Evolutionary conservation across 2,329 filamentous ascomycete species (phyloP), one percentile per base, ranked within the genome.

Genomic region (Aspergillus versicolor): DNA sequence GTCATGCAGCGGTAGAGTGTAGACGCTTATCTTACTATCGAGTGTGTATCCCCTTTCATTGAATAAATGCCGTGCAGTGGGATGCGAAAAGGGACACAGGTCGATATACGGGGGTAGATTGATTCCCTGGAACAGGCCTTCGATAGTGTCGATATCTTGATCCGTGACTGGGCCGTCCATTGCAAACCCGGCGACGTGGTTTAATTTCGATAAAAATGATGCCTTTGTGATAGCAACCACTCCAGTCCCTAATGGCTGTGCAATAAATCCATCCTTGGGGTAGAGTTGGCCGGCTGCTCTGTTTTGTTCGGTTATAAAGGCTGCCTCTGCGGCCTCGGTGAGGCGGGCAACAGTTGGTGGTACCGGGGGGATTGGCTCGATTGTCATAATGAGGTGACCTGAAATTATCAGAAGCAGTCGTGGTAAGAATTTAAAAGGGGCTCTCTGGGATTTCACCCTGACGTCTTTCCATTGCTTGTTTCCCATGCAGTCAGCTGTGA

Each of bases 91-190:
- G 2, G 48, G 38, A 15, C 48, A 42, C 2, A 51, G 37, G 19
- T 43, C n/a, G 9, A 51, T 51, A 13, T 42, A 19, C 22, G 37
- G 37, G 3, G 15, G 21, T 2, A 51, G 13, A 19, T 15, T 44
- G n/a, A 51, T 47, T 11, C 21, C 34, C 3, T 15, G 15, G 41
- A 56, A 52, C 1, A 59, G 40, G 1, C 37, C 32, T 42, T 63
- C 57, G 12, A 63, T 43, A 3, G 51, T 22, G 15, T 42, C 40
- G 5, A 65, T 40, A 37, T 63, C 58, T 8, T 47, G 17, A 1
- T 52, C 52, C 15, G 57, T 56, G 43, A 65, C 61, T 1, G 54
- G 52, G 21, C 56, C 58, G n/a, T 58, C 51, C 60, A 65, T 63
- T 11, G 58, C 63, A 15, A 65, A 48, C 15, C 61, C 63, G 15